Conservation (phyloP, 169 alveolate genomes). For the Eimeria sp. region DNA sequence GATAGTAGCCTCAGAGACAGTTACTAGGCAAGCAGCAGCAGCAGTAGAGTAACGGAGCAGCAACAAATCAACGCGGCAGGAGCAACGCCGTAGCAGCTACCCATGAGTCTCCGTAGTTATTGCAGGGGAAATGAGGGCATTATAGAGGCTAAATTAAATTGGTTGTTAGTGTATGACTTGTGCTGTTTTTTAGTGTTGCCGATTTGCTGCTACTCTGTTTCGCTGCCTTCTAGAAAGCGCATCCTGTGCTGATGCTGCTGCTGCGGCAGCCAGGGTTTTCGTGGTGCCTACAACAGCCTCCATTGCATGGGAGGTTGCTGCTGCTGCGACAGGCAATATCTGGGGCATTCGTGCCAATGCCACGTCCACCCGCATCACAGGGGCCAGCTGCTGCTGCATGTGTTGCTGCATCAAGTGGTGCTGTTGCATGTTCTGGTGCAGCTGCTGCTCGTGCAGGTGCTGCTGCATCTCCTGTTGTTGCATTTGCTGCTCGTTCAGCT, state of each 20-base stretch:
- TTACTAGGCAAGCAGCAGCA: neutral
- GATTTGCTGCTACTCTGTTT: neutral
- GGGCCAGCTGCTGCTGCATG: constrained; percentile 15
- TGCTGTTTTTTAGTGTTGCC: neutral
- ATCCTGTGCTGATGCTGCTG: neutral
- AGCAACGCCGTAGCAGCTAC: neutral
- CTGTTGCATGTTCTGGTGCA: neutral
- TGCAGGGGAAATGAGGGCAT: too few species aligned
- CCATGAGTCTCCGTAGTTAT: neutral
- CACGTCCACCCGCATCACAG: constrained; percentile 5
- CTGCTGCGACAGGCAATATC: constrained; percentile 35
- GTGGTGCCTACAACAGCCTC: neutral
- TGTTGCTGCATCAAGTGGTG: neutral
- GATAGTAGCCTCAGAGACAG: neutral
- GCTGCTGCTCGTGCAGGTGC: neutral
- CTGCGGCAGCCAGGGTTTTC: neutral
- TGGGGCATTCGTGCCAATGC: constrained; percentile 15
- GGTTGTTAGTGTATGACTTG: neutral
- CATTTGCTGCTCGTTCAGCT: constrained; percentile 6
- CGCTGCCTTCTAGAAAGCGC: neutral
- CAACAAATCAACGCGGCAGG: neutral
- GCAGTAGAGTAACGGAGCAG: neutral
- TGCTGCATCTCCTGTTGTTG: constrained; percentile 6
- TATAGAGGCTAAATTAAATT: too few species aligned
- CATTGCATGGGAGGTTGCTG: constrained; percentile 4